Conservation (phyloP, 768 basidiomycete species). For the Imleria badia region DNA sequence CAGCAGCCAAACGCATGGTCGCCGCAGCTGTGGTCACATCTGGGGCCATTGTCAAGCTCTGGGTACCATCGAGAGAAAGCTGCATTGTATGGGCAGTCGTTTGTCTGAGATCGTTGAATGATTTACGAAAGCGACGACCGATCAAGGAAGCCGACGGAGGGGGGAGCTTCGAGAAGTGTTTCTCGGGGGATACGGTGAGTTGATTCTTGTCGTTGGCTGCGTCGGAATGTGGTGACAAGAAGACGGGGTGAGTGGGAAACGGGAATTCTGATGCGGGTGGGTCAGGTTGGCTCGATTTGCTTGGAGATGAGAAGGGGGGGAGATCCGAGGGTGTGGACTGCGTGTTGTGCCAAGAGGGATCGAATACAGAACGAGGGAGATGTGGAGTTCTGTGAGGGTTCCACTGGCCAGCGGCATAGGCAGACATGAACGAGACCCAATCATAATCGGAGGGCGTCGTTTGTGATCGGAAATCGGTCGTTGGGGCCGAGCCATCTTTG, state of each 20-base stretch:
- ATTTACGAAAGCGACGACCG: conserved; percentile 45
- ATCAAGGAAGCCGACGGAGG: conserved; percentile 26
- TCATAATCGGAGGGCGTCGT: conserved; percentile 42
- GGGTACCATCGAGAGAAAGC: conserved; percentile 30
- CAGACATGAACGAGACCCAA: conserved; percentile 76
- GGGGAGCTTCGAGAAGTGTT: conserved; percentile 25
- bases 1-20: conserved; percentile 83
- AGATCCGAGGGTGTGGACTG: conserved; percentile 11
- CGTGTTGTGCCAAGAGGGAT: conserved; percentile 16
- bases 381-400: conserved; percentile 71
- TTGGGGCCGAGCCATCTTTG: conserved; percentile 13
- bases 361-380: conserved; percentile 43
- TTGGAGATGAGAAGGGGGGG: not conserved
- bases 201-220: conserved; percentile 16
- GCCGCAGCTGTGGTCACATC: conserved; percentile 72
- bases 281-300: conserved; percentile 7
- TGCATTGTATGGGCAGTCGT: conserved; percentile 26
- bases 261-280: conserved; percentile 13
- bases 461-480: conserved; percentile 20
- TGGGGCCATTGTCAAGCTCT: conserved; percentile 36
- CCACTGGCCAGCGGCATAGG: conserved; percentile 78
- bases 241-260: conserved; percentile 4
- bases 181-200: conserved; percentile 27
- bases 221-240: conserved; percentile 12
- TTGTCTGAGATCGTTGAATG: conserved; percentile 45